Evolutionary conservation across 208 protist species (phyloP), one percentile per base, ranked within the genome.

Genomic region (Acanthamoeba triangularis): DNA sequence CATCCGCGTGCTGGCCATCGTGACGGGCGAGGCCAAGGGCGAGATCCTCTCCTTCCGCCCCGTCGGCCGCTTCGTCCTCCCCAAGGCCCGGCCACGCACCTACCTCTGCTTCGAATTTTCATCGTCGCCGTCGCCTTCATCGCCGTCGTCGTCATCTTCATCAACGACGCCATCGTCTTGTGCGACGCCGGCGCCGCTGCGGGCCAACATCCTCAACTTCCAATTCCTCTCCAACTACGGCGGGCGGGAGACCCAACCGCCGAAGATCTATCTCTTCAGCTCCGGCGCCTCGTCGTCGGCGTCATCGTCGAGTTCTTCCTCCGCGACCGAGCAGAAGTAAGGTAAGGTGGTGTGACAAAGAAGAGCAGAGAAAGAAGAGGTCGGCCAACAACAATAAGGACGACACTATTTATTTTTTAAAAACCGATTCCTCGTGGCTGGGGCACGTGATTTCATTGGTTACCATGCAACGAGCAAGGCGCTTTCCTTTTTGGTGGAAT

Each of bases 141-240:
- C 69, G 25, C 6, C 69, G n/a, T 44, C 69, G 30, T 78, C 69
- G 69, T 44, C 69, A 28, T 44, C 69, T 44, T 44, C 69, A n/a
- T 44, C 37, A 10, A 10, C 69, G 69, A 16, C 69, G n/a, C 10
- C 37, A 44, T 25, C 69, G n/a, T 18, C 69, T 3, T 8, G 37
- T 41, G 37, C 30, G 8, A 78, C 69, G 69, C 16, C 80, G 28
- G 10, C 54, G 80, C 80, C 80, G 25, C 80, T 65, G 44, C 44
- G 80, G 35, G 80, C 54, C 44, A 90, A 90, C 54, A 63, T 90
- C 28, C 54, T 90, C 49, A 90, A 10, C 5, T 90, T 90, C 80
- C 80, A 90, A 35, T 90, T 90, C 30, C 41, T 90, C 28, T 90
- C 80, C 80, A 90, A 90, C 80, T 90, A 90, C 54, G 80, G 80